phyloP scores from a whole-genome alignment of 345 rosid genomes.

The Citrus cavaleriei region DNA sequence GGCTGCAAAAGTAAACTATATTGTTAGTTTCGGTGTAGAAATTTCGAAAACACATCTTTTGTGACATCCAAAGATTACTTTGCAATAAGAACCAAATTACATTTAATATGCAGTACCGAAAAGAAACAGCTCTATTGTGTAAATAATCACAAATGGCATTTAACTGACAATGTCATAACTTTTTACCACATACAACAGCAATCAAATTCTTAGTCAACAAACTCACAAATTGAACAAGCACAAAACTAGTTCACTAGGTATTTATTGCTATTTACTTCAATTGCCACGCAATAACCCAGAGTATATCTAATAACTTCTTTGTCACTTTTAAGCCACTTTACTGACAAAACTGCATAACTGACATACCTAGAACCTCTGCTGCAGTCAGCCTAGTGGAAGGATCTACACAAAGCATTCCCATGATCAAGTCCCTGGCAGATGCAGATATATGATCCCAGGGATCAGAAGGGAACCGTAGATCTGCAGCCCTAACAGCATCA shows the following conservation, averaged over 20 bases:
- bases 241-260: neutral
- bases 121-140: neutral
- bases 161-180: neutral
- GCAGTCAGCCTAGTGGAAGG: constrained; percentile 68
- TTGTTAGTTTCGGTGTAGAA: neutral
- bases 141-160: neutral
- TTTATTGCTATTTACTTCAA: neutral
- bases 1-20: constrained; percentile 34
- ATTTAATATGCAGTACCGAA: neutral
- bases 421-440: constrained; percentile 60
- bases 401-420: constrained; percentile 72
- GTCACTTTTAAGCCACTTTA: neutral
- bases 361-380: constrained; percentile 59
- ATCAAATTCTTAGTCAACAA: neutral
- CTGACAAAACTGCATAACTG: neutral
- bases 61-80: neutral
- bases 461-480: constrained; percentile 60
- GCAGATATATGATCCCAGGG: constrained; percentile 64
- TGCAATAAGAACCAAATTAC: neutral
- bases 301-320: neutral
- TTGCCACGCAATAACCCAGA: neutral
- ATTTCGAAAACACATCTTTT: neutral
- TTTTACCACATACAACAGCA: neutral
- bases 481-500: constrained; percentile 78
- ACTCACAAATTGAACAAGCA: neutral